Evolutionary conservation across 371 early-diverging fungal species (phyloP), one percentile per base, ranked within the genome.

Genomic region (Parasitella parasitica): DNA sequence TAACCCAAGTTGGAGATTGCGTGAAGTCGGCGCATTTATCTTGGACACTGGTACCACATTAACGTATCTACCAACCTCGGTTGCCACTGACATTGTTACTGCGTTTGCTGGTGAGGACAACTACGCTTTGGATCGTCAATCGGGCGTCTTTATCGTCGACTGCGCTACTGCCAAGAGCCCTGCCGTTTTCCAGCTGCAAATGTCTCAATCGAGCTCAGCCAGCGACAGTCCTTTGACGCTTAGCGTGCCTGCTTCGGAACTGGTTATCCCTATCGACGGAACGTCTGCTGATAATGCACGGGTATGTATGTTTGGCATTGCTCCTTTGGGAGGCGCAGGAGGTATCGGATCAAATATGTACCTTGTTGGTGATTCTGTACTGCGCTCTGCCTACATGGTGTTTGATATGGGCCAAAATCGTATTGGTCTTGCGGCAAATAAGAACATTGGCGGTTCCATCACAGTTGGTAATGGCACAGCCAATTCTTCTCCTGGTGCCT

Each of bases 41-140:
- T 54, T 81, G 36, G 81, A 81, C 37, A 81, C 81, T 0, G 81
- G 81, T 2, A 81, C 81, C 8, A 81, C 81, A 6, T 50, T 81
- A 15, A 81, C 78, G 8, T 81, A 81, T 37, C 36, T 81, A 26
- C 78, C 78, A 0, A 66, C 64, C 0, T 43, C 58, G 1, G 70
- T 77, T 18, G 72, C 75, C 3, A 63, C 67, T 6, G 52, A 70
- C 1, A 64, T 81, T 20, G 74, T 71, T 13, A 49, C 57, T 1
- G 68, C 73, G 8, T 51, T 81, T 18, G 74, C 75, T 7, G 70
- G 70, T 15, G 38, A 51, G 2, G 53, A 48, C 20, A 69, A 67
- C 2, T 73, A 61, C 46, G 57, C 67, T 26, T 49, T 73, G 1
- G 81, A 80, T 59, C 57, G 68, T 1, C 66, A 64, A 32, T 65